Evolutionary conservation across 352 stramenopile genomes (phyloP), one percentile per base, ranked within the genome.

Genomic region (Globisporangium recalcitrans): DNA sequence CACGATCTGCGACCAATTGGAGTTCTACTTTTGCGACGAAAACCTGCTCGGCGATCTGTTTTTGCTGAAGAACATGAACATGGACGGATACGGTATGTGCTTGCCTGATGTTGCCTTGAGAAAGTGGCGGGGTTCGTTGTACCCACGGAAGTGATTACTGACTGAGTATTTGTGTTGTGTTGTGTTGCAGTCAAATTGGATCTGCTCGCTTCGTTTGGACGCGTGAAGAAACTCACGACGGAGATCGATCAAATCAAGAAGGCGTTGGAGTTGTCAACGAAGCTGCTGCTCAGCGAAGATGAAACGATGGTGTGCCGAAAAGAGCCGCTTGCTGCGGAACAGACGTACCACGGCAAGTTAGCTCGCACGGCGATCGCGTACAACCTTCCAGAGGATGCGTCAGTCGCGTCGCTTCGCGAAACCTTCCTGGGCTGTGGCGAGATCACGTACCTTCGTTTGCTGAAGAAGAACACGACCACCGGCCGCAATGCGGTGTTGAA

Each of bases 21-120:
- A 95, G 68, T 93, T 88, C 68, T 95, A 95, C 67, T 95, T 95
- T 59, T 95, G 85, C 62, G 85, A 95, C 58, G 85, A 95, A 52
- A 95, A 95, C 74, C 63, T 95, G 40, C 78, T 93, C 4, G 83
- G 83, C 36, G 83, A 95, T 65, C 62, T 95, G 26, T 93, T 93
- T 54, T 63, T 95, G 71, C 61, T 95, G 36, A 95, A 95, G 67
- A 95, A 95, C 64, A 95, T 95, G 85, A 95, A 95, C 62, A 80
- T 82, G 64, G 83, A 95, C 61, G 85, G 85, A 58, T 95, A 95
- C 52, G 78, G 77, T 86, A 70, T 52, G 77, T 77, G n/a, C 19
- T 54, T 46, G 22, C 5, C 53, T 40, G n/a, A n/a, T n/a, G n/a
- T n/a, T n/a, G n/a, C n/a, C n/a, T n/a, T n/a, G n/a, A n/a, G n/a